Base-by-base conservation (phyloP, 257 asterid species). In the Gardenia jasminoides region DNA sequence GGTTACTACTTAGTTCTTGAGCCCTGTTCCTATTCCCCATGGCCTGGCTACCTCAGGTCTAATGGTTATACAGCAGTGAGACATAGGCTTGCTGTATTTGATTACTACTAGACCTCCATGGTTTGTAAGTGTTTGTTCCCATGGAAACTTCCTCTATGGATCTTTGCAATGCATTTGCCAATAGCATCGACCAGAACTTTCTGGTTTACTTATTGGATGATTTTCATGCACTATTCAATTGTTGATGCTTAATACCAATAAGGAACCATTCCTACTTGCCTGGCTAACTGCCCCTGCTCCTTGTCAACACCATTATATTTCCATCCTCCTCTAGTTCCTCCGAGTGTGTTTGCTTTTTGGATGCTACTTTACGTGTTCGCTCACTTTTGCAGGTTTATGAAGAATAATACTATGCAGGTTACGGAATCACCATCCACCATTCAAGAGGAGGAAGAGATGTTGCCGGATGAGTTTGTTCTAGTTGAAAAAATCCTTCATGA, bases 391-490 rank as follows among this genome's bases (percentile, higher is more conserved):
- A 94, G 99, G 89, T 86, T 93, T 84, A 75, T 86, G 77, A 94
- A 94, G 86, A 87, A 92, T 83, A 90, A 85, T 81, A 82, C 85
- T 20, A 79, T 85, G 48, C 92, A 91, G 84, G 90, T 94, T 80
- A 87, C 91, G 72, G 97, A 91, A 80, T 87, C 96, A 67, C 97
- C 96, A 54, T 71, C 89, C 39, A 75, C 88, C 62, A 58, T 73
- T 82, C 91, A 86, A 80, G 92, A 93, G 64, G 96, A 87, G 48
- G 97, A 90, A 73, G 94, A 90, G 72, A 86, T 83, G 67, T 86
- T 92, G 81, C 95, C 96, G 0, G 92, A 91, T 81, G 99, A 96
- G 83, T 92, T 91, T 86, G 91, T 96, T 85, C 93, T 96, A n/a
- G 90, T 86, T 10, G 97, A 93, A 89, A 93, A 86, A 82, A 87